Evolutionary conservation across 148 eudicot genomes (phyloP), one percentile per base, ranked within the genome.

Genomic region (Drosera capensis): DNA sequence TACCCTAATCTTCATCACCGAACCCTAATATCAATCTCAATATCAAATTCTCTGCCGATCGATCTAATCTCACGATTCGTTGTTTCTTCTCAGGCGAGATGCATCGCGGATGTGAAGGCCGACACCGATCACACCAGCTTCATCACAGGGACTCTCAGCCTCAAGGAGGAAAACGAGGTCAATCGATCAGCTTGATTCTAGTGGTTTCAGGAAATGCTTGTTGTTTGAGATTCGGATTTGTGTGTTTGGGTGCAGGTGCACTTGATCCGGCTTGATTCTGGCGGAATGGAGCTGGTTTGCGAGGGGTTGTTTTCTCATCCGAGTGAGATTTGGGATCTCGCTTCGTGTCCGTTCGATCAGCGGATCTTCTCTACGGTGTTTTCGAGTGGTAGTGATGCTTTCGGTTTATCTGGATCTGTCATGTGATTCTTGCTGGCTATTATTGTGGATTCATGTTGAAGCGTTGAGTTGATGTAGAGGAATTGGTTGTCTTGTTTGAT

Each of bases 101-200:
- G 99, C 65, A 90, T 90, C 56, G 86, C 82, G 11, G 95, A 90
- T 51, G 99, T 85, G 46, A 85, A 90, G 62, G 99, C 95, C 0
- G 95, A 90, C 55, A 81, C 94, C 16, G 99, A 90, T 90, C 99
- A 90, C 65, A 90, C 95, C 43, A 80, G 74, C 25, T 90, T 90
- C 70, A 78, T 90, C 44, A 76, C 99, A 37, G 99, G 95, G 25
- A 85, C 94, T 64, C 84, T 90, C 70, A 78, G 85, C 62, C 88
- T 90, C 61, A 90, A 85, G 59, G 99, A 90, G 62, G 95, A 90
- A 72, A 90, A 90, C 19, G 95, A 90, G 94, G 99, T 90, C 8
- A 25, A 9, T 16, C 31, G 19, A 18, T 5, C 29, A 29, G 22
- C 46, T 45, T 0, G 16, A 23, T 26, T 51, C 21, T 22, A 1